phyloP scores from a whole-genome alignment of 1,284 basidiomycete species.

The Athelia psychrophila region DNA sequence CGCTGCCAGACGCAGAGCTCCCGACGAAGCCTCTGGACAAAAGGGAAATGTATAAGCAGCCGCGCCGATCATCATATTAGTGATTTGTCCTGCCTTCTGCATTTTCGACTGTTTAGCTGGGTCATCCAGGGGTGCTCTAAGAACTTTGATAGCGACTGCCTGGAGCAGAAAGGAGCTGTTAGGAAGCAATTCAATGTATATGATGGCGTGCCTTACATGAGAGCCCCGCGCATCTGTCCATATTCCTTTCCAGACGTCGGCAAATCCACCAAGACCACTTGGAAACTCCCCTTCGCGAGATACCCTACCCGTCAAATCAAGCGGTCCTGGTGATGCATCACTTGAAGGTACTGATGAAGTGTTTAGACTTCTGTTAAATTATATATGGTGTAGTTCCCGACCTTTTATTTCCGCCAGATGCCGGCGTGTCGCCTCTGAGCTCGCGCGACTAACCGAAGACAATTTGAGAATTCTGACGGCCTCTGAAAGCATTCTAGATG shows the following conservation, averaged over 20 bases:
- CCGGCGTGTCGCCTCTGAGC: no score
- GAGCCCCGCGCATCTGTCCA: constrained; percentile 20
- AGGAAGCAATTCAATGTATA: no score
- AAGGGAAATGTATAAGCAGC: not conserved
- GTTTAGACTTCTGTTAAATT: no score
- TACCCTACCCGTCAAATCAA: constrained; percentile 36
- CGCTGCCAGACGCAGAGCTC: constrained; percentile 40
- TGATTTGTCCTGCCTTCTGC: constrained; percentile 26
- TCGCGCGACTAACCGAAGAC: no score
- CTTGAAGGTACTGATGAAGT: no score
- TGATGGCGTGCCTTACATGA: not conserved
- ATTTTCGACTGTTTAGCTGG: constrained; percentile 25
- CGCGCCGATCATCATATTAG: no score
- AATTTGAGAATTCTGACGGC: no score
- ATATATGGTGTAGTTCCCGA: no score
- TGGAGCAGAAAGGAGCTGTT: not conserved
- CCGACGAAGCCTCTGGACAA: constrained; percentile 28
- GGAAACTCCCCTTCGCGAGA: constrained; percentile 29
- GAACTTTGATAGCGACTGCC: constrained; percentile 43
- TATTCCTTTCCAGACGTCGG: constrained; percentile 40
- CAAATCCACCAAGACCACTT: constrained; percentile 40
- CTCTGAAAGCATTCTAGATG: no score
- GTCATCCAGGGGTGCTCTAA: constrained; percentile 30
- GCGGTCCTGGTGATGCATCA: constrained; percentile 3
- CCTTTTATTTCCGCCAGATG: no score